Conservation (phyloP, 352 stramenopile genomes). For the Phytopythium boreale region DNA sequence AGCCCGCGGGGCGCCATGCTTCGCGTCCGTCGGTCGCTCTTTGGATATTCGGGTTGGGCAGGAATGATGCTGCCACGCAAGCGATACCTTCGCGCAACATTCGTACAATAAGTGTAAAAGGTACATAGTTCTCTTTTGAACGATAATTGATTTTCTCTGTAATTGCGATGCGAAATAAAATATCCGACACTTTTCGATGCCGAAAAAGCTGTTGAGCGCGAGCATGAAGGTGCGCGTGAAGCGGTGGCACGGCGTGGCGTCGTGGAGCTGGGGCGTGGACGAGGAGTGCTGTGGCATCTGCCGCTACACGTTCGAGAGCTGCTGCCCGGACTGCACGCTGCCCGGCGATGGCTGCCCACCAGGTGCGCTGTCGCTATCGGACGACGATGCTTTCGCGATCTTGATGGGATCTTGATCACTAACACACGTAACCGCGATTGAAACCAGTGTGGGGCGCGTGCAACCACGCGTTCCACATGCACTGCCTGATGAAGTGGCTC, state of each 20-base stretch:
- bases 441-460: conserved; percentile 82
- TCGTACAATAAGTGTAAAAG: not conserved
- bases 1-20: conserved; percentile 14
- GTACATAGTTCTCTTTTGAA: conserved; percentile 5
- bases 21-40: not conserved
- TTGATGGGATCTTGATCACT: not conserved
- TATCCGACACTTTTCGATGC: not conserved
- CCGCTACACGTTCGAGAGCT: conserved; percentile 79
- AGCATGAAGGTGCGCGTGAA: conserved; percentile 83
- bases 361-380: conserved; percentile 21
- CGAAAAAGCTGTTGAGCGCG: not conserved
- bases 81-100: conserved; percentile 10
- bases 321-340: conserved; percentile 74
- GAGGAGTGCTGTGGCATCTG: conserved; percentile 91
- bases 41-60: not conserved
- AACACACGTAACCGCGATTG: not conserved
- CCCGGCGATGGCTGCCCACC: conserved; percentile 84
- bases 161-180: not conserved
- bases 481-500: conserved; percentile 93
- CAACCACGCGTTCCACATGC: conserved; percentile 92
- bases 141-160: not conserved
- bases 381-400: not conserved
- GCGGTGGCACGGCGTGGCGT: conserved; percentile 87
- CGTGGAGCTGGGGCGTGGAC: conserved; percentile 90
- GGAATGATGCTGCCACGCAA: not conserved